Conservation (phyloP, 805 yeast species). For the Nakazawaea siamensis region DNA sequence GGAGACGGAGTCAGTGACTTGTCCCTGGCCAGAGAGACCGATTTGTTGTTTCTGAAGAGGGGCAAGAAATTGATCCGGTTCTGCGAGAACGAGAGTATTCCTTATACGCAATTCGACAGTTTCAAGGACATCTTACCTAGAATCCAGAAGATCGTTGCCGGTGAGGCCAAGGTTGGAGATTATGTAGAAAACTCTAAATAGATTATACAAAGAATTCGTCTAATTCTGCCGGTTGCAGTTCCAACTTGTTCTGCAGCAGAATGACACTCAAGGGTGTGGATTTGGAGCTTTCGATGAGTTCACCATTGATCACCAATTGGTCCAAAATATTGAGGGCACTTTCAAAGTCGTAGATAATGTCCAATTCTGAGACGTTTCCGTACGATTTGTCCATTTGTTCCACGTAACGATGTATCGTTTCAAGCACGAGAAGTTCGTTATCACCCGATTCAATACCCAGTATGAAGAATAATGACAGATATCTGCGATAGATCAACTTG, state of each 20-base stretch:
- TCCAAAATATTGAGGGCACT: slow-evolving; percentile 90
- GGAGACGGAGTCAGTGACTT: slow-evolving; percentile 98
- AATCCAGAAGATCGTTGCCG: slow-evolving; percentile 45
- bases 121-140: slow-evolving; percentile 67
- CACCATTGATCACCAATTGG: slow-evolving; percentile 85
- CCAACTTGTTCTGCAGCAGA: slow-evolving; percentile 80
- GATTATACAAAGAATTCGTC: slow-evolving; percentile 7
- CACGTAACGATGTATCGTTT: slow-evolving; percentile 84
- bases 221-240: slow-evolving; percentile 53
- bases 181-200: slow-evolving; percentile 21
- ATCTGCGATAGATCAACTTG: slow-evolving; percentile 84
- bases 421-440: slow-evolving; percentile 81
- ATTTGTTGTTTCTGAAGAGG: slow-evolving; percentile 84
- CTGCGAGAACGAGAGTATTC: slow-evolving; percentile 74
- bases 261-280: slow-evolving; percentile 72
- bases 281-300: slow-evolving; percentile 74
- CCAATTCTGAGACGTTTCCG: slow-evolving; percentile 94
- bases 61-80: slow-evolving; percentile 86
- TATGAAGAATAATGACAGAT: slow-evolving; percentile 87
- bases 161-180: slow-evolving; percentile 26
- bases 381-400: slow-evolving; percentile 95
- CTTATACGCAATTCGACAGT: slow-evolving; percentile 74
- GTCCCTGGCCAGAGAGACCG: slow-evolving; percentile 92
- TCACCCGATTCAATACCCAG: slow-evolving; percentile 79
- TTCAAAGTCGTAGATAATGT: slow-evolving; percentile 91